Evolutionary conservation across 345 rosid genomes (phyloP).

Genomic region (Eucalyptus lansdowneana): DNA sequence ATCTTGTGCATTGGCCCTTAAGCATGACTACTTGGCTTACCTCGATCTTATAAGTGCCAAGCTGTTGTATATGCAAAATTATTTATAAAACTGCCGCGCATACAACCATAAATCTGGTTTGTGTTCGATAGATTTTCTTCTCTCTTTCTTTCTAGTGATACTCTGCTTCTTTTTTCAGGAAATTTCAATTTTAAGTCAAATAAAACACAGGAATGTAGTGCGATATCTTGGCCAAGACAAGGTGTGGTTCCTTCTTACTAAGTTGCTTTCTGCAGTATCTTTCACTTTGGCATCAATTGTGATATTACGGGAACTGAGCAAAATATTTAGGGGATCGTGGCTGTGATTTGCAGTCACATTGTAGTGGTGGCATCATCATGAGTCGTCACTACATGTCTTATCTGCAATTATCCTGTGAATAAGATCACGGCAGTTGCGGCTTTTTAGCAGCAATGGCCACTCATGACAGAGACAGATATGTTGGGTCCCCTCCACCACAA

Average conservation of each 20-base stretch:
- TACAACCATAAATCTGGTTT: not conserved
- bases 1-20: not conserved
- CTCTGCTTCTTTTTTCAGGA: conserved; percentile 36
- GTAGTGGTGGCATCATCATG: too few species aligned
- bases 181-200: conserved; percentile 57
- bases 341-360: not conserved
- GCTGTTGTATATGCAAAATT: not conserved
- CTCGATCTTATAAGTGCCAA: not conserved
- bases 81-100: rapidly evolving
- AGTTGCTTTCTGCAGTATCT: not conserved
- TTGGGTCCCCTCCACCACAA: not conserved
- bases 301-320: not conserved
- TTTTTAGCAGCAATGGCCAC: not conserved
- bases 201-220: conserved; percentile 71
- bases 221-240: conserved; percentile 50
- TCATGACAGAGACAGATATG: rapidly evolving
- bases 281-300: not conserved
- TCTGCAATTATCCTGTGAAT: too few species aligned
- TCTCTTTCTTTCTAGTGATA: not conserved
- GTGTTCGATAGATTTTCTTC: not conserved
- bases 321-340: not conserved
- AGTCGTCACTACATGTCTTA: not conserved
- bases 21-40: not conserved
- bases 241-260: conserved; percentile 11
- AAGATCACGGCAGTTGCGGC: not conserved